Conservation (phyloP, 768 basidiomycete genomes). For the Boletus insuetus region DNA sequence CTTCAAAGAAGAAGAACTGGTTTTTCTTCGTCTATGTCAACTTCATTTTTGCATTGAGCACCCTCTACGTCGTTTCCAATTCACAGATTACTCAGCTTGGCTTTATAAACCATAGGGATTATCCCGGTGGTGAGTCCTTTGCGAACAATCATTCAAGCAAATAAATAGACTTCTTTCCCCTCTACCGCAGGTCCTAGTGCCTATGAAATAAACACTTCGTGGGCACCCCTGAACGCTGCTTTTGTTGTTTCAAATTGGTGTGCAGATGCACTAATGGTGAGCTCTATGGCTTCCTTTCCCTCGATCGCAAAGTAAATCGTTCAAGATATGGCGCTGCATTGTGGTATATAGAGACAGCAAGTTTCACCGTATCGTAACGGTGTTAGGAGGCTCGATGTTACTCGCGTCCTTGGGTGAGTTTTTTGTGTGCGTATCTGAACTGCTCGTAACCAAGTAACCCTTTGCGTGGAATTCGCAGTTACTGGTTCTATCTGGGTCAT, state of each 20-base stretch:
- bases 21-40: slow-evolving; percentile 31
- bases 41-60: slow-evolving; percentile 28
- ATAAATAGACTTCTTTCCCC: background rate
- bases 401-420: slow-evolving; percentile 24
- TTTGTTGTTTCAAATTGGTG: slow-evolving; percentile 33
- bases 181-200: slow-evolving; percentile 21
- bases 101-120: slow-evolving; percentile 31
- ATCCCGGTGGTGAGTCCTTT: slow-evolving; percentile 26
- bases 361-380: slow-evolving; percentile 14
- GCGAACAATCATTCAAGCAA: background rate
- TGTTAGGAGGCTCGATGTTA: slow-evolving; percentile 18
- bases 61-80: slow-evolving; percentile 25
- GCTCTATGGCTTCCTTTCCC: background rate
- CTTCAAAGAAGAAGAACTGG: slow-evolving; percentile 13
- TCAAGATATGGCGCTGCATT: slow-evolving; percentile 32
- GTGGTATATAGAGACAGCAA: slow-evolving; percentile 31
- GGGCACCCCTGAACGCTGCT: slow-evolving; percentile 24
- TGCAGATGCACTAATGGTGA: slow-evolving; percentile 31
- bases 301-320: background rate
- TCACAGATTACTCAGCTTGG: slow-evolving; percentile 27
- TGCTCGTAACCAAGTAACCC: background rate
- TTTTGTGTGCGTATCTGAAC: background rate
- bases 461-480: slow-evolving; percentile 9
- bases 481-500: slow-evolving; percentile 29
- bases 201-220: slow-evolving; percentile 23